Conservation (phyloP, 768 basidiomycete species). For the Candolleomyces efflorescens region DNA sequence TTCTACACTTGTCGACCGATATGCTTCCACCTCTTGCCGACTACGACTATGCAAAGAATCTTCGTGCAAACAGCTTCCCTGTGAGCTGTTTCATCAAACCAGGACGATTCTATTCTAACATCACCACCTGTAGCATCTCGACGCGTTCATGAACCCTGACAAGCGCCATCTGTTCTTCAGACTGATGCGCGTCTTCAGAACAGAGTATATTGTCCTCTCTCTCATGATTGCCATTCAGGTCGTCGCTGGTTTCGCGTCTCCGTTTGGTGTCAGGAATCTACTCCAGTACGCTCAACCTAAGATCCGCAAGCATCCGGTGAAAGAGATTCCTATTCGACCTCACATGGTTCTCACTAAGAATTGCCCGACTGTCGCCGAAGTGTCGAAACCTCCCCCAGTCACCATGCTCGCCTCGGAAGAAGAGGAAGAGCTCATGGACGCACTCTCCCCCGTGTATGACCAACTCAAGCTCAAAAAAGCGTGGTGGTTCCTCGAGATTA, state of each 20-base stretch:
- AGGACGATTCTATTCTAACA: background rate
- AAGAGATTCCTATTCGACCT: conserved; percentile 19
- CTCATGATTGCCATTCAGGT: conserved; percentile 26
- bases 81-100: conserved; percentile 8
- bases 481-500: conserved; percentile 71
- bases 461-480: conserved; percentile 38
- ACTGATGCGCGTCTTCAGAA: conserved; percentile 33
- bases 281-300: conserved; percentile 25
- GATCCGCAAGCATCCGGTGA: conserved; percentile 22
- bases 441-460: conserved; percentile 54
- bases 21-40: conserved; percentile 64
- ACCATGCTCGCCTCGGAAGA: conserved; percentile 43
- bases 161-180: conserved; percentile 41
- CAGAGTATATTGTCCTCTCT: conserved; percentile 28
- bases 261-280: conserved; percentile 34
- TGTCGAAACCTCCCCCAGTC: conserved; percentile 3
- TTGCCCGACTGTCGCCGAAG: conserved; percentile 14
- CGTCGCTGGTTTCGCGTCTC: conserved; percentile 27
- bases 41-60: conserved; percentile 39
- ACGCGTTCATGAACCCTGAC: conserved; percentile 33
- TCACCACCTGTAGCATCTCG: conserved; percentile 22
- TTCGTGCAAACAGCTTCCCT: conserved; percentile 25
- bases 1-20: conserved; percentile 46
- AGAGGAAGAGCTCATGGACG: conserved; percentile 60
- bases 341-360: conserved; percentile 17